phyloP scores from a whole-genome alignment of 768 basidiomycete genomes.

The Arthromyces matolae region DNA sequence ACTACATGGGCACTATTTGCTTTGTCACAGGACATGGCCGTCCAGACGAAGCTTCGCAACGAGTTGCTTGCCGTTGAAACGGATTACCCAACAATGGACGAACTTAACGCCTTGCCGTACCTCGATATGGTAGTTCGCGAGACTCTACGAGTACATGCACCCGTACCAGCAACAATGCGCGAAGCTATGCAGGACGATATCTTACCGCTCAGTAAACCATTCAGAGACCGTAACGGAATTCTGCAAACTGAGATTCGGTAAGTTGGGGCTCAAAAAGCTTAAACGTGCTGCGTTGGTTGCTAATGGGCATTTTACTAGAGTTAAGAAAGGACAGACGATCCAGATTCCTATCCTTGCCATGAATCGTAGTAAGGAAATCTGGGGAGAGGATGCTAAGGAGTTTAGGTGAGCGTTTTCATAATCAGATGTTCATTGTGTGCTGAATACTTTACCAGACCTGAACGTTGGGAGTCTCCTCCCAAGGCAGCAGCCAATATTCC shows the following conservation, averaged over 20 bases:
- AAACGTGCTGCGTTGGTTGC: background rate
- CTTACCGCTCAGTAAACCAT: slow-evolving; percentile 46
- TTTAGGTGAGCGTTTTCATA: slow-evolving; percentile 44
- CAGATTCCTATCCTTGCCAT: slow-evolving; percentile 50
- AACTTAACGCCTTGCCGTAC: slow-evolving; percentile 60
- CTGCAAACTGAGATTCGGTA: slow-evolving; percentile 38
- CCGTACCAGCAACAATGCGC: slow-evolving; percentile 40
- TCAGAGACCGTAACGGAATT: slow-evolving; percentile 39
- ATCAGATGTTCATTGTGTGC: background rate
- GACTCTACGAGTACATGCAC: slow-evolving; percentile 53
- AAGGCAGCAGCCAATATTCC: slow-evolving; percentile 45
- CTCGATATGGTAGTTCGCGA: slow-evolving; percentile 67
- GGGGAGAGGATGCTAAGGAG: slow-evolving; percentile 60
- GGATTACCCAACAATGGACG: slow-evolving; percentile 65
- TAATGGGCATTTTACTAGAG: slow-evolving; percentile 22
- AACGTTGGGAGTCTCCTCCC: slow-evolving; percentile 55
- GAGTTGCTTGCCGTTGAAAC: slow-evolving; percentile 52
- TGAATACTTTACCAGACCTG: slow-evolving; percentile 51
- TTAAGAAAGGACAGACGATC: slow-evolving; percentile 41
- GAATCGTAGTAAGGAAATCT: slow-evolving; percentile 50
- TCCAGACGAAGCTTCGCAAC: slow-evolving; percentile 54
- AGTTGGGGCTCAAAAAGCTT: background rate
- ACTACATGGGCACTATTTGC: slow-evolving; percentile 60
- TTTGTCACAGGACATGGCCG: slow-evolving; percentile 41
- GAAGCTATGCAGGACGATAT: slow-evolving; percentile 49